Evolutionary conservation across 805 yeast genomes (phyloP), one percentile per base, ranked within the genome.

Genomic region (Phaffomyces opuntiae): DNA sequence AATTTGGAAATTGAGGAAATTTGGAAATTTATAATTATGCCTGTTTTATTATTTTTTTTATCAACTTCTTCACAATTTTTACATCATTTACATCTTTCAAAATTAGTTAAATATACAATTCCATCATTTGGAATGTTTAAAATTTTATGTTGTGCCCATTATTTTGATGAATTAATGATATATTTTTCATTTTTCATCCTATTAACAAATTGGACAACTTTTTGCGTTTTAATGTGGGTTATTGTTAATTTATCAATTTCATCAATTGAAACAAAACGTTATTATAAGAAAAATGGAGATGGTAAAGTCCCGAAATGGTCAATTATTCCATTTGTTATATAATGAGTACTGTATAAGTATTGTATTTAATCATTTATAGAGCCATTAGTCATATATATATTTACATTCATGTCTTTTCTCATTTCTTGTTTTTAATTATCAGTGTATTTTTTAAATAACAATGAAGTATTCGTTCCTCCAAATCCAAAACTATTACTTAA

Each of bases 401-500:
- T 26, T 26, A 26, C 29, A 29, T 29, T 29, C 12, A n/a, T 40
- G 24, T 21, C 24, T 3, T 17, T 17, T 17, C 3, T 3, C 19
- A 17, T 16, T 5, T 31, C 7, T 11, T 4, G 7, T 35, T 38
- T 7, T 24, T 31, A 6, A 6, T 14, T 16, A 36, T 41, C 44
- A 5, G 12, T 25, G 39, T 50, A 64, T 49, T 65, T 70, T 31
- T 69, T 67, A 51, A 82, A 76, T 38, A 81, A 72, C 3, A 93
- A 57, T 3, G 95, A 75, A 7, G 95, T 83, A 63, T 93, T 93
- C 6, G 95, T 87, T 9, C 99, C 99, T 8, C 99, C 99, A 67
- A 93, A 93, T 0, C 99, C 99, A 66, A 95, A 91, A 55, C 96
- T 87, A 59, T 93, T 93, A 40, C 88, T 78, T 54, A 93, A 50